These are phyloP conservation scores for Extremus antarcticus DNA, from an alignment of 495 filamentous ascomycete genomes.

Conservation along the genomic window DNA sequence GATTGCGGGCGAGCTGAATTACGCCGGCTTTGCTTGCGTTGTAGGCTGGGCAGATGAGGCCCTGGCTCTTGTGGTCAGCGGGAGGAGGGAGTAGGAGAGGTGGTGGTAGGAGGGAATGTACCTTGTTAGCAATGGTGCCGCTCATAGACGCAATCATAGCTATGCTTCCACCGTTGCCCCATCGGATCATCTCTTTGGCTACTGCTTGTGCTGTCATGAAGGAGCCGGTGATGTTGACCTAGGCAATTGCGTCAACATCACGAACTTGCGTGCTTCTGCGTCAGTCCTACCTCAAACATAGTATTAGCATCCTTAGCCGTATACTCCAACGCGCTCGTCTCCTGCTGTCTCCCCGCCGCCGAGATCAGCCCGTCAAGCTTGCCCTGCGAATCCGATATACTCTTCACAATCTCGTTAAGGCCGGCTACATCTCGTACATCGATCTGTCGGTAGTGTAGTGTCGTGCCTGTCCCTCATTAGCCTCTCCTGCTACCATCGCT, in stretches of 20 bases:
- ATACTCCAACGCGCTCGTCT: conserved; percentile 59
- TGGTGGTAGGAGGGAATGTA: conserved; percentile 22
- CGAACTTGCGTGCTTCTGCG: background rate
- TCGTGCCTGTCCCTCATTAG: conserved; percentile 33
- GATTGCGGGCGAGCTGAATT: conserved; percentile 69
- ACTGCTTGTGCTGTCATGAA: conserved; percentile 72
- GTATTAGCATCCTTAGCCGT: conserved; percentile 50
- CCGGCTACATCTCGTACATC: conserved; percentile 69
- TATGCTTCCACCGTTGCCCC: conserved; percentile 50
- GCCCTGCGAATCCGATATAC: conserved; percentile 59
- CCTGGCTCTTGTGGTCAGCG: conserved; percentile 31
- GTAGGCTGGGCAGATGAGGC: conserved; percentile 67
- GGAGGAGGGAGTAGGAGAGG: background rate
- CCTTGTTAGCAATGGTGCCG: conserved; percentile 64
- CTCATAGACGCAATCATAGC: conserved; percentile 72
- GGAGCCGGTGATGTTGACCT: conserved; percentile 56
- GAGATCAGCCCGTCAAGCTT: conserved; percentile 71
- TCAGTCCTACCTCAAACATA: conserved; percentile 48
- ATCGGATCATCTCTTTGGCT: conserved; percentile 62
- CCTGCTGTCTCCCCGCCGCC: conserved; percentile 71
- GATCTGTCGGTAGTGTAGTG: conserved; percentile 66
- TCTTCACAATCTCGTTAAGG: conserved; percentile 54
- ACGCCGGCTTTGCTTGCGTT: conserved; percentile 87
- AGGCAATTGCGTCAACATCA: background rate
- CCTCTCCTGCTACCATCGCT: background rate